Conservation (phyloP, 768 basidiomycete species). For the Suillus lakei region DNA sequence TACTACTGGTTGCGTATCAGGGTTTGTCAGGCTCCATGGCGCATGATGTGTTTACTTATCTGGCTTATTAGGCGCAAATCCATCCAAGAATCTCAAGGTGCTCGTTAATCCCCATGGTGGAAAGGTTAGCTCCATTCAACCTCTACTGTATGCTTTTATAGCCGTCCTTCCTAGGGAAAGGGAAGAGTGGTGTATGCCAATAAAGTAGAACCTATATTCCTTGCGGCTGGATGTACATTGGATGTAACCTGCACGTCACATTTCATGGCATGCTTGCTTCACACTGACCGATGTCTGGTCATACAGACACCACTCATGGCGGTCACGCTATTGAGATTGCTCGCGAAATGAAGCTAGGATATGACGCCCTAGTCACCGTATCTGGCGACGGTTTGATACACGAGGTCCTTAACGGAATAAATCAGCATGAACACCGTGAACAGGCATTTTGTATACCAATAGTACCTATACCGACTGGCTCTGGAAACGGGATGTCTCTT, state of each 20-base stretch:
- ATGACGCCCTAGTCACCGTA: conserved; percentile 74
- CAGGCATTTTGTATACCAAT: conserved; percentile 72
- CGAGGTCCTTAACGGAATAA: conserved; percentile 85
- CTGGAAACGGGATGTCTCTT: conserved; percentile 76
- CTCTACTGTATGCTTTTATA: conserved; percentile 2
- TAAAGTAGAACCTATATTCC: conserved; percentile 73
- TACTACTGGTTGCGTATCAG: conserved; percentile 65
- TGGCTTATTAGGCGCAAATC: conserved; percentile 50
- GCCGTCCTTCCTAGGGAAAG: conserved; percentile 55
- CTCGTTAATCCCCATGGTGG: conserved; percentile 84
- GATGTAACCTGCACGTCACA: conserved; percentile 58
- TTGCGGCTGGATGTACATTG: conserved; percentile 63
- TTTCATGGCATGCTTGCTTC: background rate
- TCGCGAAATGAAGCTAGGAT: conserved; percentile 57
- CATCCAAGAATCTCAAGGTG: conserved; percentile 61
- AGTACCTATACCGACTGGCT: conserved; percentile 81
- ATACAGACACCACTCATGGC: conserved; percentile 61
- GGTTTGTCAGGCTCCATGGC: conserved; percentile 37
- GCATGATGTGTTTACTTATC: conserved; percentile 10
- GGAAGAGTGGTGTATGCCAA: conserved; percentile 55
- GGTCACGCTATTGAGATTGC: conserved; percentile 73
- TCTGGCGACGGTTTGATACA: conserved; percentile 88
- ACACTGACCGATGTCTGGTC: background rate
- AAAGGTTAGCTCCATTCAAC: conserved; percentile 50
- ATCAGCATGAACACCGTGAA: conserved; percentile 60